A percentile compares a stretch with the other conserved stretches of the same genome.
These are phyloP conservation scores for Zostera marina DNA, from an alignment of 116 monocot species.

Conservation along the genomic window DNA sequence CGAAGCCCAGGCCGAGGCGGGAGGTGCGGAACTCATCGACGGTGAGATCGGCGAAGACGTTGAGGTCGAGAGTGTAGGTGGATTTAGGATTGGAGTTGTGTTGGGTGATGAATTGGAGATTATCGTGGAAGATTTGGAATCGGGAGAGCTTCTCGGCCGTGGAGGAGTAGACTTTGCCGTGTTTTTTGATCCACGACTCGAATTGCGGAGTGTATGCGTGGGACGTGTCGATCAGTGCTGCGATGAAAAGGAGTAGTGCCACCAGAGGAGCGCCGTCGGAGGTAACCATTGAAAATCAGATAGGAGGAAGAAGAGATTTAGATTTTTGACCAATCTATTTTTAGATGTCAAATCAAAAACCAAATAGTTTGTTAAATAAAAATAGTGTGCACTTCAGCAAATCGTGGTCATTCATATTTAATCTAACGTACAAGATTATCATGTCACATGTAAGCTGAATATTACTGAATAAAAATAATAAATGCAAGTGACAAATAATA, in stretches of 20 bases:
- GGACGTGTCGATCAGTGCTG: conserved; percentile 6
- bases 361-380: too few species aligned
- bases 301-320: too few species aligned
- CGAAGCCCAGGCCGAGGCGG: conserved; percentile 35
- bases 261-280: conserved; percentile 5
- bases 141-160: conserved; percentile 50
- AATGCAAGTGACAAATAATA: too few species aligned
- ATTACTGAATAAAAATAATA: too few species aligned
- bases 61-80: conserved; percentile 42
- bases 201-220: conserved; percentile 24
- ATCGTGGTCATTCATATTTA: too few species aligned
- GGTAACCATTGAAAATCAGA: conserved; percentile 8
- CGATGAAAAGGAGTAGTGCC: conserved; percentile 12
- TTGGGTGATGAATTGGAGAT: conserved; percentile 41
- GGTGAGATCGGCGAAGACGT: conserved; percentile 76
- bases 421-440: too few species aligned
- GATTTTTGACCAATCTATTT: too few species aligned
- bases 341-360: too few species aligned
- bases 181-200: conserved; percentile 60
- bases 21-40: conserved; percentile 50
- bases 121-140: conserved; percentile 54
- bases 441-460: too few species aligned
- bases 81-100: conserved; percentile 37
- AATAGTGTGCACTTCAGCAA: too few species aligned
- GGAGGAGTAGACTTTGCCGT: conserved; percentile 50